phyloP scores from a whole-genome alignment of 1,284 basidiomycete genomes.

The Apiotrichum gracile region DNA sequence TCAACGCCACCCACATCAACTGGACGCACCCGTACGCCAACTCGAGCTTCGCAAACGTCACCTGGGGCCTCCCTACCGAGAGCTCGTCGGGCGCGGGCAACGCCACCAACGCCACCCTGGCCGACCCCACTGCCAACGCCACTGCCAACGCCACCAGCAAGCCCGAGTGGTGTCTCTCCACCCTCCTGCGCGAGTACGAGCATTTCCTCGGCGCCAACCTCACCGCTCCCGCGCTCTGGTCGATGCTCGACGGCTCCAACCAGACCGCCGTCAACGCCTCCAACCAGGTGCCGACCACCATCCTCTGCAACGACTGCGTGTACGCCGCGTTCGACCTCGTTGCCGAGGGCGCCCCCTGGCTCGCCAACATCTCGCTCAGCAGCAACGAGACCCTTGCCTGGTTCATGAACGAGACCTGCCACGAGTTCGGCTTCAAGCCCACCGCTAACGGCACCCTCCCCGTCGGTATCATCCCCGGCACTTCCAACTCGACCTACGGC shows the following conservation, averaged over 20 bases:
- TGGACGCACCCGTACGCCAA: neutral
- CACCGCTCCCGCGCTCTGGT: constrained; percentile 29
- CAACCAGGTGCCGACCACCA: constrained; percentile 12
- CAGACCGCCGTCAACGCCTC: constrained; percentile 18
- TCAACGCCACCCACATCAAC: neutral
- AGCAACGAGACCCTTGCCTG: constrained; percentile 22
- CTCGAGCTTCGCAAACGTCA: neutral
- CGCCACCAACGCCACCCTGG: no score
- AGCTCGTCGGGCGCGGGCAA: neutral
- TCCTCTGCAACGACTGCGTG: constrained; percentile 43
- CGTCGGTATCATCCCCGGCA: constrained; percentile 26
- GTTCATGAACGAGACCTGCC: constrained; percentile 27
- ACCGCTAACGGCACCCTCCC: constrained; percentile 35
- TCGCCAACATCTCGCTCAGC: constrained; percentile 24
- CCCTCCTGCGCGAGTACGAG: constrained; percentile 32
- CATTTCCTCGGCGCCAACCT: constrained; percentile 36
- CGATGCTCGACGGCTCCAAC: constrained; percentile 28
- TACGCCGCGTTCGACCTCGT: constrained; percentile 38
- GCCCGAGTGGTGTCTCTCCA: constrained; percentile 36
- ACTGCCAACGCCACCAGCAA: constrained; percentile 5
- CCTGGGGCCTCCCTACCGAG: no score
- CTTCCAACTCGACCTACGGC: constrained; percentile 33
- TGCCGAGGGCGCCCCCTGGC: constrained; percentile 28
- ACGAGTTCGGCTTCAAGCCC: neutral
- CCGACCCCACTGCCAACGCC: constrained; percentile 1